Percentiles rank a stretch among this genome's conserved stretches.
Conservation (phyloP, 192 early-diverging fungal species). For the Jimgerdemannia flammicorona region DNA sequence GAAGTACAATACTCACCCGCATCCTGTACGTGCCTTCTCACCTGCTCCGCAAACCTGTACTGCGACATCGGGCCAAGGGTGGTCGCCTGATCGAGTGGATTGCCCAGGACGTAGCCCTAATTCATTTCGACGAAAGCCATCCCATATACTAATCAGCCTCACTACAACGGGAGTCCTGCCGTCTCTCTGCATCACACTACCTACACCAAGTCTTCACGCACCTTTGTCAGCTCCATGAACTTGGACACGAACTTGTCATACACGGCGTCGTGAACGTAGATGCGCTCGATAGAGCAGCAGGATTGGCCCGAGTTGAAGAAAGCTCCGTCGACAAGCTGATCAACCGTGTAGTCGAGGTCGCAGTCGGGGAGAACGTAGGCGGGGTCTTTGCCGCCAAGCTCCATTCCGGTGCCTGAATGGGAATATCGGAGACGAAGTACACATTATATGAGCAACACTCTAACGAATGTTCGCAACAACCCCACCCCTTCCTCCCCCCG, state of each 20-base stretch:
- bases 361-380: slow-evolving; percentile 74
- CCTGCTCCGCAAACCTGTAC: slow-evolving; percentile 58
- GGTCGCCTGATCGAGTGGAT: slow-evolving; percentile 53
- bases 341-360: slow-evolving; percentile 66
- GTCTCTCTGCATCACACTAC: neutral
- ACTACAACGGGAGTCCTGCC: too few relatives aligned
- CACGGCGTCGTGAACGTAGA: slow-evolving; percentile 71
- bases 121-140: too few relatives aligned
- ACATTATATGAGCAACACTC: neutral
- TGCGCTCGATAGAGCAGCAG: slow-evolving; percentile 77
- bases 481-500: neutral
- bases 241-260: slow-evolving; percentile 70
- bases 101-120: slow-evolving; percentile 63
- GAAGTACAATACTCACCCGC: slow-evolving; percentile 41
- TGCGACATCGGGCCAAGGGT: slow-evolving; percentile 78
- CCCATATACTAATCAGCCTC: too few relatives aligned
- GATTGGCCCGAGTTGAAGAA: slow-evolving; percentile 82
- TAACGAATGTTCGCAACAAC: neutral
- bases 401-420: slow-evolving; percentile 59
- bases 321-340: slow-evolving; percentile 75
- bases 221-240: slow-evolving; percentile 50
- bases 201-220: slow-evolving; percentile 6
- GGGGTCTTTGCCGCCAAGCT: slow-evolving; percentile 85
- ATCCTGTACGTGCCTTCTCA: slow-evolving; percentile 64
- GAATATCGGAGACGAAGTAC: too few relatives aligned